Evolutionary conservation across 495 filamentous ascomycete genomes (phyloP).

Genomic region (Penicillium taxi): DNA sequence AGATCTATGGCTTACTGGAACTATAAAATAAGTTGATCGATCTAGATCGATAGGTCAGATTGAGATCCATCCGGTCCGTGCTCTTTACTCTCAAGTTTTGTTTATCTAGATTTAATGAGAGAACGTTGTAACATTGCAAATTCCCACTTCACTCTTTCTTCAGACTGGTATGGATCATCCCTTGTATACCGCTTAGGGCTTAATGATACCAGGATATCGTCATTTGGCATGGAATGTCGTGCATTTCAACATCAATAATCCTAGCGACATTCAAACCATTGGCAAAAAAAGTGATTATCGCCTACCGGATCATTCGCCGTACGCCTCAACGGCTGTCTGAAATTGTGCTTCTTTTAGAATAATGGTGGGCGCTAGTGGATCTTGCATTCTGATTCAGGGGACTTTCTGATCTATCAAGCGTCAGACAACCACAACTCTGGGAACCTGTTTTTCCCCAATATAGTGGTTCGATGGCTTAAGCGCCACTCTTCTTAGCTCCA

Average conservation of each 20-base stretch:
- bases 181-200: too few relatives aligned
- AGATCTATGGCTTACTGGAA: neutral
- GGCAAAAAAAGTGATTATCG: neutral
- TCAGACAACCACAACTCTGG: conserved; percentile 18
- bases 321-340: neutral
- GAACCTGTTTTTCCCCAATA: conserved; percentile 2
- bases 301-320: neutral
- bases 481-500: conserved; percentile 6
- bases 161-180: too few relatives aligned
- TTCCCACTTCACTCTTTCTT: too few relatives aligned
- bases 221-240: too few relatives aligned
- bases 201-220: too few relatives aligned
- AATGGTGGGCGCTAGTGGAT: conserved; percentile 5
- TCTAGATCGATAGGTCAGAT: too few relatives aligned
- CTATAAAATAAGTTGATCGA: neutral
- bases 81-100: too few relatives aligned
- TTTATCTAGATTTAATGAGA: too few relatives aligned
- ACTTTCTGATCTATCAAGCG: conserved; percentile 32
- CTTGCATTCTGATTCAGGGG: conserved; percentile 15
- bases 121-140: too few relatives aligned
- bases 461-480: conserved; percentile 1
- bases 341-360: neutral
- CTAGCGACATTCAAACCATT: too few relatives aligned
- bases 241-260: too few relatives aligned
- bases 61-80: too few relatives aligned